phyloP scores from a whole-genome alignment of 768 basidiomycete species.

The Hypholoma sublateritium region DNA sequence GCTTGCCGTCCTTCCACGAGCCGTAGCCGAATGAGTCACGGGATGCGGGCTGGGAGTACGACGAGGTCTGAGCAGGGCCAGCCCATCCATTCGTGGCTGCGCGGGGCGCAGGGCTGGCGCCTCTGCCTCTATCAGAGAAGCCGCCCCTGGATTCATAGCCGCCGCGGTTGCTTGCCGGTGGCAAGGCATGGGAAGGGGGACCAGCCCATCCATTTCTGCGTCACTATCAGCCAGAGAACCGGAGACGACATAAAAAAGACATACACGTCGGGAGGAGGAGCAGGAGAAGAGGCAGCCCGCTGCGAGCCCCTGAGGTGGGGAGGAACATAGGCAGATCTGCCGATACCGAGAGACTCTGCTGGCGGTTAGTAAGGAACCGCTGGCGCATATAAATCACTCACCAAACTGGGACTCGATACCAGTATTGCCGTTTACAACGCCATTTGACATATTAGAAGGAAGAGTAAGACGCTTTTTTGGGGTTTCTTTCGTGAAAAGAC shows the following conservation, averaged over 20 bases:
- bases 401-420: constrained; percentile 78
- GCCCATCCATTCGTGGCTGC: constrained; percentile 42
- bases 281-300: constrained; percentile 78
- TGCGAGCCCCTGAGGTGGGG: constrained; percentile 85
- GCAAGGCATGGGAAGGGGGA: constrained; percentile 52
- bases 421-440: constrained; percentile 76
- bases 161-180: constrained; percentile 50
- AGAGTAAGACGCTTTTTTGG: constrained; percentile 18
- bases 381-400: constrained; percentile 32
- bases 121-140: constrained; percentile 39
- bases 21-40: constrained; percentile 67
- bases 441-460: constrained; percentile 81
- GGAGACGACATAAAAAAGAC: constrained; percentile 19
- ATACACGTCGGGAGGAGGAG: constrained; percentile 67
- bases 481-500: constrained; percentile 29
- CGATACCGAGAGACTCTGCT: constrained; percentile 74
- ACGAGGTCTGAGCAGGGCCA: constrained; percentile 34
- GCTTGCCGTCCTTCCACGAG: constrained; percentile 86
- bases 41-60: constrained; percentile 38
- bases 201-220: constrained; percentile 71
- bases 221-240: constrained; percentile 6
- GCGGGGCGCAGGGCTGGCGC: constrained; percentile 40
- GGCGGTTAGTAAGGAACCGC: constrained; percentile 5
- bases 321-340: constrained; percentile 84
- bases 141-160: constrained; percentile 43